phyloP scores from a whole-genome alignment of 768 basidiomycete species.

The Mycena rosella region DNA sequence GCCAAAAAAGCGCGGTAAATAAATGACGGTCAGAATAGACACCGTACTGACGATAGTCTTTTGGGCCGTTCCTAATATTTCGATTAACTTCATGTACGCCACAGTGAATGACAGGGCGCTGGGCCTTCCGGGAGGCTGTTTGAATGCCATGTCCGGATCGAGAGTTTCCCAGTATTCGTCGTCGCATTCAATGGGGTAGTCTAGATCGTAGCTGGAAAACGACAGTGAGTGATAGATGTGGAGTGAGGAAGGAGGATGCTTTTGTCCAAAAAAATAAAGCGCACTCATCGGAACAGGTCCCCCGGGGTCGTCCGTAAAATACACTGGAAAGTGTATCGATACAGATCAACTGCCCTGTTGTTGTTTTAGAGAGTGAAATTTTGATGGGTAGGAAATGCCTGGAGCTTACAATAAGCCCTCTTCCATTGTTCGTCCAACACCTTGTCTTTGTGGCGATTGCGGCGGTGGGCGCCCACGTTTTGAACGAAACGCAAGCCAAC shows the following conservation, averaged over 20 bases:
- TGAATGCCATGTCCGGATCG: too few relatives aligned
- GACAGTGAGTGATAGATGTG: slow-evolving; percentile 68
- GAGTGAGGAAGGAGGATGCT: too few relatives aligned
- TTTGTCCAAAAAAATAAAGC: slow-evolving; percentile 42
- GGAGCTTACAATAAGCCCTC: slow-evolving; percentile 57
- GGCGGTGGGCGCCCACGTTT: slow-evolving; percentile 68
- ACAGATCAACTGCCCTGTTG: too few relatives aligned
- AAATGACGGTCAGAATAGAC: too few relatives aligned
- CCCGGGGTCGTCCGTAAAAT: slow-evolving; percentile 67
- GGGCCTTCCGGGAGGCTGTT: too few relatives aligned
- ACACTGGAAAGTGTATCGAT: slow-evolving; percentile 43
- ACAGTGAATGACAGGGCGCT: too few relatives aligned
- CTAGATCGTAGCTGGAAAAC: too few relatives aligned
- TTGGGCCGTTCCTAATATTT: slow-evolving; percentile 71
- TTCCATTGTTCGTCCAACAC: slow-evolving; percentile 68
- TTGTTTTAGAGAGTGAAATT: too few relatives aligned
- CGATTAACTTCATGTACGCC: slow-evolving; percentile 71
- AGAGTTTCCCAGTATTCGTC: too few relatives aligned
- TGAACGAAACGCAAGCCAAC: slow-evolving; percentile 71
- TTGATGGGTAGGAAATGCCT: too few relatives aligned
- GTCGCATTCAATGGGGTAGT: too few relatives aligned
- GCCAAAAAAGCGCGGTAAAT: slow-evolving; percentile 28
- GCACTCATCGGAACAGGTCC: slow-evolving; percentile 69
- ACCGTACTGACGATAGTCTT: slow-evolving; percentile 65
- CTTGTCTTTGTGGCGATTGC: slow-evolving; percentile 45